Evolutionary conservation across 768 basidiomycete species (phyloP), one percentile per base, ranked within the genome.

Genomic region (Phylloporus scabripes): DNA sequence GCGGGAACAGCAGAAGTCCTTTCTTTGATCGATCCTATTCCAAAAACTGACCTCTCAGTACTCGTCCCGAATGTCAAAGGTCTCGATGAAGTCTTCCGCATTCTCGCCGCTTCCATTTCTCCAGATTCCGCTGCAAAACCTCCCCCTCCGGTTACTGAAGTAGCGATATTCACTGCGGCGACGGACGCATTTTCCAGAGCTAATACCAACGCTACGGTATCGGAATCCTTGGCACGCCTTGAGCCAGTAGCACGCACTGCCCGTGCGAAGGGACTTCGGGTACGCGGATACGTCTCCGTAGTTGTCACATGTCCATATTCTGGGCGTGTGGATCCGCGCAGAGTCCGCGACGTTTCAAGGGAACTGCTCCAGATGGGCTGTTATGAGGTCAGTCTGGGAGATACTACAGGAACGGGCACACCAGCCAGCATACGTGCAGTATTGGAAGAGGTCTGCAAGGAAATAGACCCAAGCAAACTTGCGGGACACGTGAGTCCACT

Each of bases 311-410:
- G 92, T 57, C 94, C 95, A 4, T 96, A 85, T 64, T 78, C 85
- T n/a, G 94, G 94, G 2, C 70, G 71, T 17, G 83, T 88, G 18
- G 82, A 84, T 53, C 79, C 79, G 14, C 65, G 67, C 40, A 68
- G 68, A 15, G 91, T 92, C 7, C 74, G 80, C 44, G 80, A 85
- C 33, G 80, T 95, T 20, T 72, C 89, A 0, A 77, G 78, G 53
- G 82, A 78, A 54, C 64, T 98, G 31, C 51, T 82, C 5, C 82
- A 90, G 51, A 93, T 96, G 88, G 94, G 94, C 0, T 95, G 92
- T 63, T 95, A 95, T 64, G 89, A 98, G 65, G 81, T 94, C 43
- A 88, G 88, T 58, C 69, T 97, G 18, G 92, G 92, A 0, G 95
- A 98, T 63, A 98, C 94, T 2, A 87, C 90, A 2, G 94, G 94